These are phyloP conservation scores for Salix udensis DNA, from an alignment of 345 rosid species.

Conservation along the genomic window DNA sequence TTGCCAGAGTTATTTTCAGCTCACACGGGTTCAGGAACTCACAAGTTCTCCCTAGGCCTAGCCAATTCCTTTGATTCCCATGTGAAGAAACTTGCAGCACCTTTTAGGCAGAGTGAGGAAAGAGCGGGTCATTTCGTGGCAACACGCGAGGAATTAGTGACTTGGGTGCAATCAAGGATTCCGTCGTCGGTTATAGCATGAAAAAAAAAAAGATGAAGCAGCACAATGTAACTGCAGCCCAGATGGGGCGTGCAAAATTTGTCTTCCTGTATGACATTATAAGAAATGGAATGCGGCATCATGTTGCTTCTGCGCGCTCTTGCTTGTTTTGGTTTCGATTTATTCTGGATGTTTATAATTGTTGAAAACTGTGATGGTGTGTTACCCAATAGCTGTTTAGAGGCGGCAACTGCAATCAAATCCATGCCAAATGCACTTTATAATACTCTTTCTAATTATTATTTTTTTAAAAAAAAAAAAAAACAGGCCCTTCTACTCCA, in stretches of 20 bases:
- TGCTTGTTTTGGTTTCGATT: too few species aligned
- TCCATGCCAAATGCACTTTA: too few species aligned
- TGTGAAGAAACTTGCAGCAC: conserved; percentile 57
- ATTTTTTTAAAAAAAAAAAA: too few species aligned
- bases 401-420: too few species aligned
- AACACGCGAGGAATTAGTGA: conserved; percentile 62
- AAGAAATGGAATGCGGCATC: neutral
- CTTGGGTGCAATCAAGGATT: conserved; percentile 63
- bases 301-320: neutral
- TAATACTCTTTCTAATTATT: too few species aligned
- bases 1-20: conserved; percentile 73
- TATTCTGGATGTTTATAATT: neutral
- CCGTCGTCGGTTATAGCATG: conserved; percentile 31
- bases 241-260: too few species aligned
- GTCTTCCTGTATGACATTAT: too few species aligned
- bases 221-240: neutral
- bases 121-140: conserved; percentile 72
- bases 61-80: conserved; percentile 71
- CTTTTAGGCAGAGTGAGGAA: conserved; percentile 63
- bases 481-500: too few species aligned
- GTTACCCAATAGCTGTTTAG: neutral
- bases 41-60: conserved; percentile 74
- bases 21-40: conserved; percentile 79
- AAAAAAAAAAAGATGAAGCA: neutral
- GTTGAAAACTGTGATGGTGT: neutral